Base-by-base conservation (phyloP, 2,329 filamentous ascomycete genomes). In the Nemania sp. region DNA sequence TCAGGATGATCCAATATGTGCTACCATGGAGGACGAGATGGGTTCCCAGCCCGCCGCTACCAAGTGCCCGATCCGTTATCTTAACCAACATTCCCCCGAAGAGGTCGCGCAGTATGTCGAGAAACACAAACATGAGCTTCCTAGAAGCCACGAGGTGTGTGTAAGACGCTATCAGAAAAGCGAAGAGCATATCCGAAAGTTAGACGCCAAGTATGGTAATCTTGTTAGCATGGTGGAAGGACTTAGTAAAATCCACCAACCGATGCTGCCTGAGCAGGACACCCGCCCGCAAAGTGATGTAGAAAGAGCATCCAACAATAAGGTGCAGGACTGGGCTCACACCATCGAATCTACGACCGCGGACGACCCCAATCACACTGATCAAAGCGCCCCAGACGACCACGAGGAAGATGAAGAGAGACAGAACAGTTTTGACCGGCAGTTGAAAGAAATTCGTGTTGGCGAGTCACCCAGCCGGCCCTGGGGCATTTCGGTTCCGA, bases 221-320 rank as follows among this genome's bases (percentile, higher is more conserved):
- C 77, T 97, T 37, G 91, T 90, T 63, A 95, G 84, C 73, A 97
- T 97, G 93, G 95, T 97, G 57, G 88, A 94, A 70, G 91, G 91
- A 7, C 77, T 97, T 33, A 90, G 91, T 43, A 83, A 87, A 60
- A 90, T 95, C 64, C 93, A 97, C 68, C 89, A 94, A 68, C 86
- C 90, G 5, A 91, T 94, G 83, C 77, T 97, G 23, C 89, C 89
- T 5, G 77, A 80, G 43, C 80, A 81, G 59, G 76, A 79, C 58
- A 74, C 64, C 56, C 72, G 69, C 44, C 73, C 64, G 36, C 74
- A 71, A 47, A 75, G 72, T 59, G 74, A 76, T 37, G 72, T 75
- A 22, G 80, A 82, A 51, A 75, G 74, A 42, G 74, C 72, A 12
- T 86, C 86, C 6, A 85, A 86, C 57, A 83, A 88, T 58, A 83